Base-by-base conservation (phyloP, 345 rosid genomes). In the Viola odorata region DNA sequence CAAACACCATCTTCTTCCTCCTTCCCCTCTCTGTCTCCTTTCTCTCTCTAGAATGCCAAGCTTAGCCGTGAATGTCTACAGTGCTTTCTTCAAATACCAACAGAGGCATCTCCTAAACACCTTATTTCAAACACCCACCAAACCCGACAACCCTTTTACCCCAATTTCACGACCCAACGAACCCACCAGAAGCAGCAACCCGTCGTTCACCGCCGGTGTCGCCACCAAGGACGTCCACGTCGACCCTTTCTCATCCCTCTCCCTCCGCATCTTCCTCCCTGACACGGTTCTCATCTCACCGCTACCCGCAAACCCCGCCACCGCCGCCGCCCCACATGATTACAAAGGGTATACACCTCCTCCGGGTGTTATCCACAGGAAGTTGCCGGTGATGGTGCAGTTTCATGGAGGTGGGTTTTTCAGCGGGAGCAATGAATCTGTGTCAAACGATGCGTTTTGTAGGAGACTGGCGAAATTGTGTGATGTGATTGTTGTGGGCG, bases 401-500 rank as follows among this genome's bases (percentile, higher is more conserved):
- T 92, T 92, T 66, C 98, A 92, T 10, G 96, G 96, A n/a, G 98
- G 98, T 4, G 97, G 91, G 60, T 89, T 86, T 60, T 90, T 89
- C 41, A 76, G 87, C 16, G 96, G 96, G 66, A 83, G 96, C 58
- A 84, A 82, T 55, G 88, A 77, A 54, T 76, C 91, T 13, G 81
- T 70, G 53, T 76, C 68, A 12, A 88, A 88, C 59, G 96, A 91
- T 69, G 62, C 57, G 69, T 88, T 91, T 57, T 91, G 95, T 57
- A 75, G 89, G 74, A 63, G 95, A 66, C 74, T 85, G 5, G 91
- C 90, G 3, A 88, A 81, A 72, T 67, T 81, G 48, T 89, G 92
- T 48, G 96, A 87, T 55, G 88, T 85, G 7, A 78, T 89, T 15
- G 98, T 89, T 13, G 74, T 91, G 57, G 89, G 92, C 3, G 91